Conservation (phyloP, 2,329 filamentous ascomycete species). For the Pseudocercospora fuligena region DNA sequence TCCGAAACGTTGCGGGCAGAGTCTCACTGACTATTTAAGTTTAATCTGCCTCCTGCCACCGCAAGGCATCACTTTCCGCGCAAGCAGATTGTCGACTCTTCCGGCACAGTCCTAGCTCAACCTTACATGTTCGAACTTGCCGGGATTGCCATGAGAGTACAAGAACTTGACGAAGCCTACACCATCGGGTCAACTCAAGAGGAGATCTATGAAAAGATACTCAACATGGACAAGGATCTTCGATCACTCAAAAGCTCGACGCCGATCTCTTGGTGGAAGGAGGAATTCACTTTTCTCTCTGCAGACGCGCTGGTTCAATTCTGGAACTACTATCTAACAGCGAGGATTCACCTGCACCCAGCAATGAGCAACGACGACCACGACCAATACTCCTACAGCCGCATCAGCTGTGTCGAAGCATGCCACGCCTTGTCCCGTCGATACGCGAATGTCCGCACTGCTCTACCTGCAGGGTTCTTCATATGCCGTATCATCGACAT, state of each 20-base stretch:
- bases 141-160: slow-evolving; percentile 34
- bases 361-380: slow-evolving; percentile 34
- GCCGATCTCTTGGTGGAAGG: slow-evolving; percentile 27
- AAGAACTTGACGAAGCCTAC: slow-evolving; percentile 34
- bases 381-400: slow-evolving; percentile 34
- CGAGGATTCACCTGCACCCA: slow-evolving; percentile 33
- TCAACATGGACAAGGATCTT: slow-evolving; percentile 37
- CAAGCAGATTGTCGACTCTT: slow-evolving; percentile 22
- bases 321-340: slow-evolving; percentile 36
- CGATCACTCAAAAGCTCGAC: slow-evolving; percentile 33
- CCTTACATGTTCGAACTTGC: slow-evolving; percentile 36
- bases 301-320: slow-evolving; percentile 33
- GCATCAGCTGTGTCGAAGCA: slow-evolving; percentile 33
- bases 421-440: slow-evolving; percentile 29
- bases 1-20: slow-evolving; percentile 30
- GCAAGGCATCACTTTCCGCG: slow-evolving; percentile 28
- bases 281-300: slow-evolving; percentile 14
- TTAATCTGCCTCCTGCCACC: slow-evolving; percentile 45
- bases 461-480: slow-evolving; percentile 36
- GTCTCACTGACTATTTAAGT: slow-evolving; percentile 29
- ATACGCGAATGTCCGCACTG: slow-evolving; percentile 29
- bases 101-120: slow-evolving; percentile 33
- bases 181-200: slow-evolving; percentile 22
- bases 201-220: slow-evolving; percentile 32
- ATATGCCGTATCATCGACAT: slow-evolving; percentile 35